A percentile compares a stretch with the other conserved stretches of the same genome.
Conservation (phyloP, 2,329 filamentous ascomycete species). For the Tolypocladium ovalisporum region DNA sequence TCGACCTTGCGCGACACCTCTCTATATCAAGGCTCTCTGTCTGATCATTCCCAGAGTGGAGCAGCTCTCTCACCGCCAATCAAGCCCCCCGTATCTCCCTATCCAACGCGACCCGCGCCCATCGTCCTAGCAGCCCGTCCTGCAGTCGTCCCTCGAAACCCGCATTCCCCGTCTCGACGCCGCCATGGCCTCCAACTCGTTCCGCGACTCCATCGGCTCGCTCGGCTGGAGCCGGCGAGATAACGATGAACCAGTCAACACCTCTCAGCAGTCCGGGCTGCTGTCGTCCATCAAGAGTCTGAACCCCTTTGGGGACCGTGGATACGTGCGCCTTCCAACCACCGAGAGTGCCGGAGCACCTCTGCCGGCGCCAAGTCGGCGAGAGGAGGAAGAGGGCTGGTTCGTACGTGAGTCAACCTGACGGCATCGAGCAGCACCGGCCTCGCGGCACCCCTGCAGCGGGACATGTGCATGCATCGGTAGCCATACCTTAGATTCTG, state of each 20-base stretch:
- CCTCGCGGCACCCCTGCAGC: slow-evolving; percentile 29
- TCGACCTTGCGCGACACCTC: slow-evolving; percentile 2
- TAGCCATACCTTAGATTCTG: slow-evolving; percentile 21
- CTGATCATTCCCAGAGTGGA: slow-evolving; percentile 11
- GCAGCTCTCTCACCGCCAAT: background rate
- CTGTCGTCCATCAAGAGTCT: slow-evolving; percentile 71
- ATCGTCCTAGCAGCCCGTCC: slow-evolving; percentile 9
- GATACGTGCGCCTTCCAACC: slow-evolving; percentile 85
- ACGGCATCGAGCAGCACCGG: slow-evolving; percentile 9
- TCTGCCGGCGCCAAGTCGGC: slow-evolving; percentile 69
- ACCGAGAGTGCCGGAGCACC: slow-evolving; percentile 75
- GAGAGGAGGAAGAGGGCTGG: slow-evolving; percentile 93
- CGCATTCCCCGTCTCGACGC: background rate
- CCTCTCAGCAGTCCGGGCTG: slow-evolving; percentile 57
- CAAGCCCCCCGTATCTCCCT: background rate
- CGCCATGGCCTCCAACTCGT: slow-evolving; percentile 74
- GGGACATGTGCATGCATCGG: slow-evolving; percentile 31
- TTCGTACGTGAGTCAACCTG: slow-evolving; percentile 70
- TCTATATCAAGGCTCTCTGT: slow-evolving; percentile 5
- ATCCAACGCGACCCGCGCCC: slow-evolving; percentile 4
- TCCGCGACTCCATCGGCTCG: slow-evolving; percentile 90
- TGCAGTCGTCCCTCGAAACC: background rate
- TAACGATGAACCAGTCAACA: slow-evolving; percentile 69
- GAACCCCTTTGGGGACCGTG: slow-evolving; percentile 78
- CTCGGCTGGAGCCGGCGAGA: slow-evolving; percentile 88